Evolutionary conservation across 768 basidiomycete genomes (phyloP).

Genomic region (Antrodiella citrinella): DNA sequence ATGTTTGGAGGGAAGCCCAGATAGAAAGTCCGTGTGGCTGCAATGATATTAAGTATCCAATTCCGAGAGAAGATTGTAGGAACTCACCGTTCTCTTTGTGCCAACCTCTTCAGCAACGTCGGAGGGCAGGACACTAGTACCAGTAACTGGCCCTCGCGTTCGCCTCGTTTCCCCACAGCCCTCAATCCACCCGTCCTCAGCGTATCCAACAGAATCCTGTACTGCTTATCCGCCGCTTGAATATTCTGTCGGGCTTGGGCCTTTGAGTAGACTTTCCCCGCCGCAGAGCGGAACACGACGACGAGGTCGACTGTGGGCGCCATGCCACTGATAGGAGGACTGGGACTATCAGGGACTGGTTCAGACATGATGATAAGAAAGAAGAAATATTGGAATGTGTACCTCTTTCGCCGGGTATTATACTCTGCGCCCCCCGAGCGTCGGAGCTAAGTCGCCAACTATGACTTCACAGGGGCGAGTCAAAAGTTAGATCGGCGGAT

Average conservation of each 20-base stretch:
- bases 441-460: not conserved
- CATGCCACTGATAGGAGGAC: constrained; percentile 19
- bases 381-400: not conserved
- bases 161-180: constrained; percentile 72
- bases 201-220: constrained; percentile 50
- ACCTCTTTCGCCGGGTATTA: not conserved
- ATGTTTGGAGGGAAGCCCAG: constrained; percentile 55
- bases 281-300: constrained; percentile 55
- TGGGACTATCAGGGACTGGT: not conserved
- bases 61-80: not conserved
- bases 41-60: not conserved
- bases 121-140: constrained; percentile 69
- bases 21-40: constrained; percentile 72
- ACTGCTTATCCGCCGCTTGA: constrained; percentile 60
- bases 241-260: constrained; percentile 55
- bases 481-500: not conserved
- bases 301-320: constrained; percentile 65
- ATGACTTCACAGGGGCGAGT: constrained; percentile 12
- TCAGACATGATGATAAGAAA: not conserved
- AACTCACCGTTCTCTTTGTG: constrained; percentile 67
- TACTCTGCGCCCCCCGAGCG: not conserved
- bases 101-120: constrained; percentile 51
- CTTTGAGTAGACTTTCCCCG: constrained; percentile 45
- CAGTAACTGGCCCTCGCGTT: constrained; percentile 64
- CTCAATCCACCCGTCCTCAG: constrained; percentile 57